Evolutionary conservation across 2,329 filamentous ascomycete species (phyloP).

Genomic region (Neonectria sp.): DNA sequence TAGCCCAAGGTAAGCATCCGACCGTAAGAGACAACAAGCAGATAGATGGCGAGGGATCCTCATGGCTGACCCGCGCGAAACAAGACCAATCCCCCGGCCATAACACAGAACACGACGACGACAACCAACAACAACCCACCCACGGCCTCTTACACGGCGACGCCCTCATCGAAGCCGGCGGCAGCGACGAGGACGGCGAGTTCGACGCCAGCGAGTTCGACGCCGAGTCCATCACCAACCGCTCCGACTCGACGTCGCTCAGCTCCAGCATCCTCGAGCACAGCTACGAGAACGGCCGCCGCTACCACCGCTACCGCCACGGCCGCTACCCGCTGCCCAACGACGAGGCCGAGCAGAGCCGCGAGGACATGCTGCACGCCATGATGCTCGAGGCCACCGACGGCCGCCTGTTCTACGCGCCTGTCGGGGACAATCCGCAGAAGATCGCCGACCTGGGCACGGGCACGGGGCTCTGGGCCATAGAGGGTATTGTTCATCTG

Average conservation of each 20-base stretch:
- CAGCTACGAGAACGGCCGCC: slow-evolving; percentile 53
- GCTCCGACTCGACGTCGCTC: slow-evolving; percentile 50
- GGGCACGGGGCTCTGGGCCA: slow-evolving; percentile 62
- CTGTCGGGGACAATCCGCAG: slow-evolving; percentile 52
- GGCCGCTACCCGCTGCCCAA: slow-evolving; percentile 59
- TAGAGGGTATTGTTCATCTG: slow-evolving; percentile 51
- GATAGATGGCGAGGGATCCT: not conserved
- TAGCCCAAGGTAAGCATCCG: not conserved
- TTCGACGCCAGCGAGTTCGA: slow-evolving; percentile 54
- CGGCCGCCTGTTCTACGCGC: slow-evolving; percentile 54
- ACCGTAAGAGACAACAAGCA: not conserved
- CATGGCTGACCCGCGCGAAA: not conserved
- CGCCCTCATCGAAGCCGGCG: slow-evolving; percentile 50
- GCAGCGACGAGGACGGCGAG: slow-evolving; percentile 53
- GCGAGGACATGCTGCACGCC: slow-evolving; percentile 59
- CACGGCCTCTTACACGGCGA: slow-evolving; percentile 50
- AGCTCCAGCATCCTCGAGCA: slow-evolving; percentile 54
- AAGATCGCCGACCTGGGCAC: slow-evolving; percentile 62
- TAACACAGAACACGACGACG: slow-evolving; percentile 11
- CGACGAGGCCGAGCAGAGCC: slow-evolving; percentile 57
- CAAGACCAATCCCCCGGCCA: slow-evolving; percentile 10
- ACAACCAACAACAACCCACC: not conserved
- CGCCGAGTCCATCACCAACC: slow-evolving; percentile 43
- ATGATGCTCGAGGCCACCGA: slow-evolving; percentile 59
- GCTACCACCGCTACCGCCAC: slow-evolving; percentile 56